Conservation (phyloP, 2,329 filamentous ascomycete species). For the Microcyclosporella mali region DNA sequence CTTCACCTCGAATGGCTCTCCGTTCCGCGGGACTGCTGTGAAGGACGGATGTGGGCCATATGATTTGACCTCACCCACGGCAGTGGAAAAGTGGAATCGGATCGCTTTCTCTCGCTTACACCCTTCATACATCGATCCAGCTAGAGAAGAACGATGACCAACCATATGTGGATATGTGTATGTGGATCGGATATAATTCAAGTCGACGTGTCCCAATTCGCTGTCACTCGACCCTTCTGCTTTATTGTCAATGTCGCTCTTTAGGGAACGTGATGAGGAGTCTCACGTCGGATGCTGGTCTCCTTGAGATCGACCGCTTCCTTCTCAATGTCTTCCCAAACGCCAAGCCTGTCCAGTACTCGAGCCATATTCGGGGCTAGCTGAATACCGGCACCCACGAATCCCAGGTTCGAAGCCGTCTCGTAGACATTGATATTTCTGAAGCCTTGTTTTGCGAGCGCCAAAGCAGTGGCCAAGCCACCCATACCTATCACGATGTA, state of each 20-base stretch:
- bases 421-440: slow-evolving; percentile 68
- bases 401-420: slow-evolving; percentile 64
- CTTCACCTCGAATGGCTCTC: slow-evolving; percentile 48
- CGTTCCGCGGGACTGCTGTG: slow-evolving; percentile 51
- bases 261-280: slow-evolving; percentile 3
- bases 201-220: slow-evolving; percentile 65
- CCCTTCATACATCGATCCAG: slow-evolving; percentile 62
- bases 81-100: slow-evolving; percentile 61
- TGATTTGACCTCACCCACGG: slow-evolving; percentile 50
- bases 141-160: slow-evolving; percentile 67
- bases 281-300: slow-evolving; percentile 63
- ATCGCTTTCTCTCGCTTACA: slow-evolving; percentile 59
- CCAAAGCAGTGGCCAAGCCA: slow-evolving; percentile 64
- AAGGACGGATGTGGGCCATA: slow-evolving; percentile 57
- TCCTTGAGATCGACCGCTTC: slow-evolving; percentile 66
- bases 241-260: not conserved
- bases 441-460: slow-evolving; percentile 71
- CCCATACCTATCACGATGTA: slow-evolving; percentile 54
- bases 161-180: slow-evolving; percentile 76
- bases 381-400: slow-evolving; percentile 80
- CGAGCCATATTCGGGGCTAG: slow-evolving; percentile 75
- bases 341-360: slow-evolving; percentile 65
- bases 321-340: slow-evolving; percentile 63
- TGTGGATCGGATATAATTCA: slow-evolving; percentile 59
- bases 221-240: slow-evolving; percentile 60